Evolutionary conservation across 202 grass and related monocot genomes (phyloP).

Genomic region (Bolboschoenoplectus hybrid): DNA sequence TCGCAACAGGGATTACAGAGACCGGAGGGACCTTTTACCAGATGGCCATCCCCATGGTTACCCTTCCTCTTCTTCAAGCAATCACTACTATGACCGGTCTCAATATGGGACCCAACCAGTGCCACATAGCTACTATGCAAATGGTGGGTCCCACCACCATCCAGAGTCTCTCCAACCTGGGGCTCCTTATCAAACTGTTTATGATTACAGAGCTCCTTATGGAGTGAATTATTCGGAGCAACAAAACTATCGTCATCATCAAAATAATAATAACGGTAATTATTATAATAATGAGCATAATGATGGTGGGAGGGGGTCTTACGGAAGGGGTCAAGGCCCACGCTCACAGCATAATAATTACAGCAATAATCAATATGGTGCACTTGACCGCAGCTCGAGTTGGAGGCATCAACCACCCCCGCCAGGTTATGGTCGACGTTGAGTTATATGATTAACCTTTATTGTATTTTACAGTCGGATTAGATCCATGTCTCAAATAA

Average conservation of each 20-base stretch:
- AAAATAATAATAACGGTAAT: conserved; percentile 45
- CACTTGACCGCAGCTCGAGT: conserved; percentile 56
- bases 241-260: conserved; percentile 46
- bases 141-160: conserved; percentile 38
- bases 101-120: conserved; percentile 21
- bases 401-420: conserved; percentile 46
- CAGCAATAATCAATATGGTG: conserved; percentile 56
- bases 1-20: conserved; percentile 47
- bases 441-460: conserved; percentile 25
- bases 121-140: neutral
- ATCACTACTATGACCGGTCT: conserved; percentile 51
- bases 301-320: conserved; percentile 46
- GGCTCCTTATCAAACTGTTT: conserved; percentile 40
- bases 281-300: conserved; percentile 46
- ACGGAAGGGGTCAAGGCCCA: conserved; percentile 46
- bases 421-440: conserved; percentile 48
- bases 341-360: conserved; percentile 45
- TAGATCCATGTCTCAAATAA: neutral
- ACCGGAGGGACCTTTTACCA: conserved; percentile 37
- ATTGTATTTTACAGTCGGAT: conserved; percentile 5
- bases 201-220: conserved; percentile 41
- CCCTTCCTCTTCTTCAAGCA: conserved; percentile 45
- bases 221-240: conserved; percentile 38
- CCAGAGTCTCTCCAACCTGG: conserved; percentile 43
- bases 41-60: conserved; percentile 45